Conservation (phyloP, 2,329 filamentous ascomycete genomes). For the Daldinia sp. region DNA sequence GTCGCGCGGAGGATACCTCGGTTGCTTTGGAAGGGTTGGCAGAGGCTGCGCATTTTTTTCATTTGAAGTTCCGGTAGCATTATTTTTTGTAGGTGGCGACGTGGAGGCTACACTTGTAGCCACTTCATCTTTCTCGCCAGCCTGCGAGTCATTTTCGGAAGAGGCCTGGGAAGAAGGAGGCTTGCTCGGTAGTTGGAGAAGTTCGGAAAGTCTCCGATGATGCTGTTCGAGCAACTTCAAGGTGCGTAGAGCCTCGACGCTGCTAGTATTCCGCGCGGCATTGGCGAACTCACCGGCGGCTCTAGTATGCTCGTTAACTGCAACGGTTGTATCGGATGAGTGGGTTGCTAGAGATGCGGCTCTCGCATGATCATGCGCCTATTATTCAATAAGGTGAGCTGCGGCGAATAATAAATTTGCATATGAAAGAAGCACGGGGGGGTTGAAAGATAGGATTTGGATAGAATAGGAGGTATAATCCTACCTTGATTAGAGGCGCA, state of each 20-base stretch:
- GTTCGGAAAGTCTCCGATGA: constrained; percentile 83
- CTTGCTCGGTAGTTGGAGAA: constrained; percentile 78
- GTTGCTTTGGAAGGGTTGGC: constrained; percentile 57
- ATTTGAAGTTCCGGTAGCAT: constrained; percentile 31
- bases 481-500: constrained; percentile 74
- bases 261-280: constrained; percentile 78
- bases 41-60: constrained; percentile 50
- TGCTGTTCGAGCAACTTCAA: constrained; percentile 88
- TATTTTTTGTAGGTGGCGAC: constrained; percentile 45
- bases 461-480: constrained; percentile 27
- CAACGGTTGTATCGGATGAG: constrained; percentile 80
- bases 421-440: not conserved
- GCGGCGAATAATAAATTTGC: constrained; percentile 21
- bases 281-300: constrained; percentile 91
- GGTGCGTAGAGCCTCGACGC: constrained; percentile 81
- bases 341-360: constrained; percentile 83
- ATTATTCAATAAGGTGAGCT: constrained; percentile 34
- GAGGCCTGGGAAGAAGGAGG: constrained; percentile 57
- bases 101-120: constrained; percentile 41
- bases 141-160: constrained; percentile 54
- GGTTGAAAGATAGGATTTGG: not conserved
- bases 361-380: constrained; percentile 90
- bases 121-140: constrained; percentile 55
- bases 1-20: constrained; percentile 72
- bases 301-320: constrained; percentile 87